These are phyloP conservation scores for Linderniella brevidens DNA, from an alignment of 257 asterid genomes.

Conservation along the genomic window DNA sequence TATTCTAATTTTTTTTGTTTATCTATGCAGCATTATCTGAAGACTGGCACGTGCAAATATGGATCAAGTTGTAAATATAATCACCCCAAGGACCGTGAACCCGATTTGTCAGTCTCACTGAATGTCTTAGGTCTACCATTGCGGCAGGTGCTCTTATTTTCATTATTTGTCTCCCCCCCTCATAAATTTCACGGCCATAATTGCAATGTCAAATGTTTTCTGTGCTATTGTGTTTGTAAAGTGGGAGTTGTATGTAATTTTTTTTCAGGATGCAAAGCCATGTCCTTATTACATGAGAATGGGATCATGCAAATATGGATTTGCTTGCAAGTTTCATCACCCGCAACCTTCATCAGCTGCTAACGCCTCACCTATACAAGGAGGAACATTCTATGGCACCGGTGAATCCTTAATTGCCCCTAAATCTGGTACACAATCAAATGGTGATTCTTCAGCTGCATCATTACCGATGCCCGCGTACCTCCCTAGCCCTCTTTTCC, in stretches of 20 bases:
- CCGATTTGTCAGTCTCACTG: slow-evolving; percentile 15
- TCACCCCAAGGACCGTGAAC: slow-evolving; percentile 44
- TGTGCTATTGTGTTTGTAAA: neutral
- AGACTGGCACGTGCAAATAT: slow-evolving; percentile 64
- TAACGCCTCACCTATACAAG: slow-evolving; percentile 18
- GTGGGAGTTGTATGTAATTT: slow-evolving; percentile 5
- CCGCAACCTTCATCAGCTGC: slow-evolving; percentile 39
- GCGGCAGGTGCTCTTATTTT: slow-evolving; percentile 40
- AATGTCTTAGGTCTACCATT: slow-evolving; percentile 52
- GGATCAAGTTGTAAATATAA: slow-evolving; percentile 55
- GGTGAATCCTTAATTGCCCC: too few relatives aligned
- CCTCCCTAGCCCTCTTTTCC: slow-evolving; percentile 24
- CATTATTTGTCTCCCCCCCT: neutral
- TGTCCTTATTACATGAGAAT: slow-evolving; percentile 47
- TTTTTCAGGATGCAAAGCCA: slow-evolving; percentile 26
- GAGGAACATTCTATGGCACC: too few relatives aligned
- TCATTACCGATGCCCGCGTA: slow-evolving; percentile 23
- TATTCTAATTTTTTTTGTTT: neutral
- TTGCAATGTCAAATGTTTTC: neutral
- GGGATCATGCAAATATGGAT: slow-evolving; percentile 50
- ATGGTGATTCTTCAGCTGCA: slow-evolving; percentile 21
- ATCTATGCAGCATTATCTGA: slow-evolving; percentile 41
- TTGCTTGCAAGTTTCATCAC: slow-evolving; percentile 53
- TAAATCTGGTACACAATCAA: slow-evolving; percentile 11
- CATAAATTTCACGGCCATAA: too few relatives aligned